phyloP scores from a whole-genome alignment of 2,329 filamentous ascomycete genomes.

The Exophiala viscosa region DNA sequence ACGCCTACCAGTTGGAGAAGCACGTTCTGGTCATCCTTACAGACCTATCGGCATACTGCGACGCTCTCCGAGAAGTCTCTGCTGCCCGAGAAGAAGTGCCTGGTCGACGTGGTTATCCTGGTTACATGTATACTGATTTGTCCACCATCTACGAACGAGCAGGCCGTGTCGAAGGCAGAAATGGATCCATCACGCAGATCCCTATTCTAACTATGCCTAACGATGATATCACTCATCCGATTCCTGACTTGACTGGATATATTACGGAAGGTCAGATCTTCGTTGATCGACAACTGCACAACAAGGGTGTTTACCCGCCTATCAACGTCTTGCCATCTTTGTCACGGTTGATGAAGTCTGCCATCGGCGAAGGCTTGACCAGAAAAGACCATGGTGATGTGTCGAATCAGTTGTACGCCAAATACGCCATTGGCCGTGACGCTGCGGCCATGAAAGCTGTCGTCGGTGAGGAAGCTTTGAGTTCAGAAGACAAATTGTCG shows the following conservation, averaged over 20 bases:
- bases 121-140: slow-evolving; percentile 99
- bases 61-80: slow-evolving; percentile 97
- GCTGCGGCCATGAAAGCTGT: slow-evolving; percentile 98
- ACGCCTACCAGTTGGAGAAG: slow-evolving; percentile 99
- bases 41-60: slow-evolving; percentile 95
- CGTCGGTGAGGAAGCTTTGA: slow-evolving; percentile 95
- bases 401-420: slow-evolving; percentile 98
- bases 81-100: slow-evolving; percentile 98
- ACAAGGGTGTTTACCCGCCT: slow-evolving; percentile 96
- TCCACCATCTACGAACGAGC: slow-evolving; percentile 99
- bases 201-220: slow-evolving; percentile 99
- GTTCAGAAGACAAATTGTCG: slow-evolving; percentile 92
- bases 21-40: slow-evolving; percentile 98
- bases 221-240: slow-evolving; percentile 98
- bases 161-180: slow-evolving; percentile 92
- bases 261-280: slow-evolving; percentile 99
- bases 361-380: slow-evolving; percentile 95
- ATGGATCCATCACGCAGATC: slow-evolving; percentile 98
- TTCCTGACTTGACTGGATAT: slow-evolving; percentile 97
- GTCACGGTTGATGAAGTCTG: slow-evolving; percentile 99
- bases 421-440: slow-evolving; percentile 98
- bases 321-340: slow-evolving; percentile 98
- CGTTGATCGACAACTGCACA: slow-evolving; percentile 86
- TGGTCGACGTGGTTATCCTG: slow-evolving; percentile 96
- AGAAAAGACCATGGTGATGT: slow-evolving; percentile 97